Conservation (phyloP, 768 basidiomycete species). For the Leccinum longicurvipes region DNA sequence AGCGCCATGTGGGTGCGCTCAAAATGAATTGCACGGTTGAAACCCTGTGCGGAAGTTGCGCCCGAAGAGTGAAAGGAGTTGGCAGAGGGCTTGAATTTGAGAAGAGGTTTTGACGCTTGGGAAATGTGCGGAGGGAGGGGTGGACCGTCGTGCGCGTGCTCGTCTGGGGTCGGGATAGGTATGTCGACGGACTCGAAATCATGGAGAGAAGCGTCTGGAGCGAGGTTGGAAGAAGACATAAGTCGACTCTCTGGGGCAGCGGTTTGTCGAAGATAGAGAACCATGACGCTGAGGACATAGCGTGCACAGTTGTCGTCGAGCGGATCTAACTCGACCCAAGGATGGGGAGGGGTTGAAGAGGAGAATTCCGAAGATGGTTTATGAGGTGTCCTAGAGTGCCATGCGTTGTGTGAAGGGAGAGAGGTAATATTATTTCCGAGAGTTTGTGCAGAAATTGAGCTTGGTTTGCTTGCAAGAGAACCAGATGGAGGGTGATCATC, state of each 20-base stretch:
- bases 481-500: conserved; percentile 39
- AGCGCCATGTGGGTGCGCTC: conserved; percentile 64
- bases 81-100: conserved; percentile 36
- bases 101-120: conserved; percentile 27
- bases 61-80: conserved; percentile 41
- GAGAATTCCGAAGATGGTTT: conserved; percentile 43
- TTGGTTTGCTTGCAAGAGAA: conserved; percentile 42
- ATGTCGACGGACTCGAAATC: conserved; percentile 65
- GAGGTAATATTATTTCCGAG: conserved; percentile 34
- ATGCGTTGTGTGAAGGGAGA: conserved; percentile 28
- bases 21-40: conserved; percentile 37
- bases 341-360: conserved; percentile 32
- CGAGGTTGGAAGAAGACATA: conserved; percentile 59
- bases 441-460: conserved; percentile 30
- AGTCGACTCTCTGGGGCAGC: conserved; percentile 51
- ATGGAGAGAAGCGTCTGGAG: conserved; percentile 61
- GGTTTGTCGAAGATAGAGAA: conserved; percentile 76
- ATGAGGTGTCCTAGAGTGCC: conserved; percentile 27
- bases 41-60: conserved; percentile 25
- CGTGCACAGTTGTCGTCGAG: conserved; percentile 80
- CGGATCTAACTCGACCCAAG: conserved; percentile 64
- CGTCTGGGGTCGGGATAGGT: conserved; percentile 23
- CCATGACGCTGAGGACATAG: conserved; percentile 80
- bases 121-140: conserved; percentile 43
- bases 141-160: conserved; percentile 17